Conservation (phyloP, 345 rosid species). For the Euphorbia lathyris region DNA sequence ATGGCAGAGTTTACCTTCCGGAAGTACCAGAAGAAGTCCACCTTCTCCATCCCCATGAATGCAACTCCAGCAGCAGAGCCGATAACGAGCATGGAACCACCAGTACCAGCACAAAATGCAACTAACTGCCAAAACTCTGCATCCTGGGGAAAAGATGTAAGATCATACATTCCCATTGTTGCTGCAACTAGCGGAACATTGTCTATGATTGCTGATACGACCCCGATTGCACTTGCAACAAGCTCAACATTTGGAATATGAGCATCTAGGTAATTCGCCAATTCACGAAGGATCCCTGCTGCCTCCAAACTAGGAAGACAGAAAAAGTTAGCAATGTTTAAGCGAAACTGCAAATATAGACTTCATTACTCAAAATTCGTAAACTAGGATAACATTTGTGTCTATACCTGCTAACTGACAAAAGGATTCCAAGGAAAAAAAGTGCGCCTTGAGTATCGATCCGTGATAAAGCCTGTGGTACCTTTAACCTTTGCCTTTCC, state of each 20-base stretch:
- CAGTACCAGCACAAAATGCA: slow-evolving; percentile 94
- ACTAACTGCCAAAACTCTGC: slow-evolving; percentile 91
- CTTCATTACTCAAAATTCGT: not conserved
- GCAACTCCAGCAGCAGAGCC: slow-evolving; percentile 99
- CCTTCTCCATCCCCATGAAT: slow-evolving; percentile 97
- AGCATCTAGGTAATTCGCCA: slow-evolving; percentile 91
- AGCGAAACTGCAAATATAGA: not conserved
- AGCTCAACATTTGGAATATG: slow-evolving; percentile 71
- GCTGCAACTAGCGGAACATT: slow-evolving; percentile 95
- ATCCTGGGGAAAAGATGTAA: slow-evolving; percentile 75
- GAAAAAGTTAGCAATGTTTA: not conserved
- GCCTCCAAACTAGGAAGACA: slow-evolving; percentile 65
- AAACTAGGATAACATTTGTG: not conserved
- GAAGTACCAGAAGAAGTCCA: slow-evolving; percentile 94
- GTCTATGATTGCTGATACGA: slow-evolving; percentile 85
- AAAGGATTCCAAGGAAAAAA: slow-evolving; percentile 92
- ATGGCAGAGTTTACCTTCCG: slow-evolving; percentile 50
- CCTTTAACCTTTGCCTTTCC: slow-evolving; percentile 81
- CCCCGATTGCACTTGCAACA: slow-evolving; percentile 77
- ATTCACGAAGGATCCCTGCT: slow-evolving; percentile 82
- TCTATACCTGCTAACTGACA: slow-evolving; percentile 80
- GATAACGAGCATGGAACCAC: slow-evolving; percentile 88
- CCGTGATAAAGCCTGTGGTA: slow-evolving; percentile 91
- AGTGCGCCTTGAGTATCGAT: slow-evolving; percentile 92
- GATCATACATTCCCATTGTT: slow-evolving; percentile 96